Evolutionary conservation across 768 basidiomycete genomes (phyloP).

Genomic region (Strobilomyces confusus): DNA sequence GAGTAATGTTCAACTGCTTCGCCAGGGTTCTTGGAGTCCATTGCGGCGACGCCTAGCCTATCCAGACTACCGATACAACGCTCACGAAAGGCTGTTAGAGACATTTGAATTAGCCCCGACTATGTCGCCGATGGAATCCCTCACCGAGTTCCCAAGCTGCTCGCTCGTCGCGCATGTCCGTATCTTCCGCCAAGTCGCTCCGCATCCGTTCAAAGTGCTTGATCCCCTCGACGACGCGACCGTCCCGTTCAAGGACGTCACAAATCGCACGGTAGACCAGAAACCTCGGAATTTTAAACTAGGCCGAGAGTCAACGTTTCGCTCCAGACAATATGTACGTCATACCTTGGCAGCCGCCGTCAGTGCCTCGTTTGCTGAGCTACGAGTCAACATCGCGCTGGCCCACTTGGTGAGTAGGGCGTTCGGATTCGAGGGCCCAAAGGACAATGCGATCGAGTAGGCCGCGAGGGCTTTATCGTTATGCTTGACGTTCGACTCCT

Average conservation of each 20-base stretch:
- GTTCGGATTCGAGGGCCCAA: neutral
- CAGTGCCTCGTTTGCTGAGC: neutral
- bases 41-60: neutral
- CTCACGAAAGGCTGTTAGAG: neutral
- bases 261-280: neutral
- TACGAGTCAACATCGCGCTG: neutral
- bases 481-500: neutral
- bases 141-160: neutral
- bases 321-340: neutral
- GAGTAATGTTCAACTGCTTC: neutral
- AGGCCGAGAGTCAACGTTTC: neutral
- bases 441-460: conserved; percentile 1
- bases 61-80: neutral
- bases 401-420: conserved; percentile 9
- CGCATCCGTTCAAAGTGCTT: neutral
- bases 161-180: neutral
- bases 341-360: neutral
- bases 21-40: neutral
- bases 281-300: conserved; percentile 2
- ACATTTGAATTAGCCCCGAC: neutral
- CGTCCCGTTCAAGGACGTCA: neutral
- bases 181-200: neutral
- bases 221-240: neutral
- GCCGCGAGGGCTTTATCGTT: neutral
- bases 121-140: neutral